Evolutionary conservation across 2,329 filamentous ascomycete genomes (phyloP).

Genomic region (Pestalotiopsis sp.): DNA sequence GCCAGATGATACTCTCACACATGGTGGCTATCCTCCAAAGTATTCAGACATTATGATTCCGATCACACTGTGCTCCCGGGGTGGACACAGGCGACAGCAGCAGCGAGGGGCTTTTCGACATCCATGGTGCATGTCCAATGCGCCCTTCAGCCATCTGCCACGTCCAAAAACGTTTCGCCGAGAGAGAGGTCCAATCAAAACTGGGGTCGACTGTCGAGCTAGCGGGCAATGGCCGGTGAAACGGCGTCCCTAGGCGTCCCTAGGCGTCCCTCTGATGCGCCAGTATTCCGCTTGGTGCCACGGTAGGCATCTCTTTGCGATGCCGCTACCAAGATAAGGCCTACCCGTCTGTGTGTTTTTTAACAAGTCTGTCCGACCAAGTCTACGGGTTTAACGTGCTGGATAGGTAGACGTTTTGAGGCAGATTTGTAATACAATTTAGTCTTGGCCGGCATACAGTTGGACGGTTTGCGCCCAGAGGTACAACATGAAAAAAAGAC

Average conservation of each 20-base stretch:
- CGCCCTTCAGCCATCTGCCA: conserved; percentile 5
- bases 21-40: too few species aligned
- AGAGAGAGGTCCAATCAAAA: conserved; percentile 10
- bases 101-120: not conserved
- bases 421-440: not conserved
- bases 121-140: not conserved
- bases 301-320: not conserved
- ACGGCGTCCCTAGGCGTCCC: not conserved
- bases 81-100: not conserved
- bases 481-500: too few species aligned
- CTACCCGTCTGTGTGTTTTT: not conserved
- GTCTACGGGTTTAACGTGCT: too few species aligned
- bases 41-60: too few species aligned
- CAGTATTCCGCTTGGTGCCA: not conserved
- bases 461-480: too few species aligned
- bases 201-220: conserved; percentile 1
- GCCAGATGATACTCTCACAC: too few species aligned
- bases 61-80: not conserved
- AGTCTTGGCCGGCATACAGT: too few species aligned
- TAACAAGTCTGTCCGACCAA: not conserved
- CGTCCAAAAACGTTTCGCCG: conserved; percentile 7
- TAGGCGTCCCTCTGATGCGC: not conserved
- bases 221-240: not conserved
- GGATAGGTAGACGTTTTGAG: not conserved
- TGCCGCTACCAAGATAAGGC: not conserved